These are phyloP conservation scores for Beauveria caledonica DNA, from an alignment of 2,329 filamentous ascomycete species.

Conservation along the genomic window DNA sequence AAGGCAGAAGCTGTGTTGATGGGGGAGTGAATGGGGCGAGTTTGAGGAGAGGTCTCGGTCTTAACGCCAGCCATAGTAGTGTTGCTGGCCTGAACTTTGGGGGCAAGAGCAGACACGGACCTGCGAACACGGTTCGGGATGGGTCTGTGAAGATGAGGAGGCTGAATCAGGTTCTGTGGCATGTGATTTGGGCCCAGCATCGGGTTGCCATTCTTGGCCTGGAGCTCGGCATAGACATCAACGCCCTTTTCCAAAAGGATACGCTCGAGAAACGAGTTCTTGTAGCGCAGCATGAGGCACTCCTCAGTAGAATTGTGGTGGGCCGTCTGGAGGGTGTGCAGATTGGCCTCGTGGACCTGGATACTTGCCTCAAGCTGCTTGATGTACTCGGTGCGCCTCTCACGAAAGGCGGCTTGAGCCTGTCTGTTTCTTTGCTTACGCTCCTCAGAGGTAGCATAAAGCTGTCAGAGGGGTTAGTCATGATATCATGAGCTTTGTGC, in stretches of 20 bases:
- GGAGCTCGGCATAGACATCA: conserved; percentile 92
- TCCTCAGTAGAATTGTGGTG: conserved; percentile 93
- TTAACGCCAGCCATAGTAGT: conserved; percentile 42
- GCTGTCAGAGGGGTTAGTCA: conserved; percentile 44
- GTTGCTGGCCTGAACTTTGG: conserved; percentile 55
- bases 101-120: conserved; percentile 65
- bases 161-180: conserved; percentile 60
- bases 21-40: conserved; percentile 67
- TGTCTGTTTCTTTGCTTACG: conserved; percentile 96
- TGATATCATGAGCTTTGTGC: conserved; percentile 49
- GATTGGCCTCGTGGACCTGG: conserved; percentile 89
- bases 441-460: conserved; percentile 97
- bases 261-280: conserved; percentile 91
- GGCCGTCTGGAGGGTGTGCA: conserved; percentile 86
- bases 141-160: conserved; percentile 69
- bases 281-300: conserved; percentile 96
- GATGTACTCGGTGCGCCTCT: conserved; percentile 96
- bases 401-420: conserved; percentile 93
- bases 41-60: conserved; percentile 58
- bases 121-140: conserved; percentile 71
- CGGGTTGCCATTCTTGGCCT: conserved; percentile 84
- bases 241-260: conserved; percentile 97
- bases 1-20: conserved; percentile 37
- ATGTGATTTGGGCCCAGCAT: conserved; percentile 63
- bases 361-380: conserved; percentile 98